Percentiles rank a stretch among this genome's conserved stretches.
phyloP scores from a whole-genome alignment of 805 yeast genomes.

The Cyberlindnera americana region DNA sequence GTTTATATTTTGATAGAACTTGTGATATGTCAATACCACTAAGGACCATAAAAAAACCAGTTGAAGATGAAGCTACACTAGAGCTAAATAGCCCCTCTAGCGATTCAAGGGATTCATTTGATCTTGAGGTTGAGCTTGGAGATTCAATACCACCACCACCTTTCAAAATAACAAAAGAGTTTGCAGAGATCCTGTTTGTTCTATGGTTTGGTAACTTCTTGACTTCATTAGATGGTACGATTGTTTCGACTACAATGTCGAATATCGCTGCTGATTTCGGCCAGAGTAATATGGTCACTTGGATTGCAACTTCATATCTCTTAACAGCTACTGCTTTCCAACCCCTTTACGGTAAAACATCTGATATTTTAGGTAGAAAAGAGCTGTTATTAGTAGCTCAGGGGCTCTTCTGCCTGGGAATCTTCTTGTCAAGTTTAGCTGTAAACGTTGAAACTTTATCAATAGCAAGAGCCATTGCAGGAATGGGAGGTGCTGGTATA shows the following conservation, averaged over 20 bases:
- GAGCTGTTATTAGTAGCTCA: slow-evolving; percentile 42
- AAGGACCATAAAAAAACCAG: background rate
- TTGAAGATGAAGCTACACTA: slow-evolving; percentile 9
- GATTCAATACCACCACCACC: slow-evolving; percentile 1
- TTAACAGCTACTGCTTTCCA: slow-evolving; percentile 71
- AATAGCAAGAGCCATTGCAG: slow-evolving; percentile 51
- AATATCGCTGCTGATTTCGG: slow-evolving; percentile 58
- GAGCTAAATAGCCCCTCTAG: slow-evolving; percentile 2
- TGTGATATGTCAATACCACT: slow-evolving; percentile 9
- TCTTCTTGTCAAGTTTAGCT: slow-evolving; percentile 40
- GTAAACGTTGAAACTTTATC: slow-evolving; percentile 42
- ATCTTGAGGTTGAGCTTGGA: slow-evolving; percentile 3
- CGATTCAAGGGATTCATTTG: slow-evolving; percentile 10
- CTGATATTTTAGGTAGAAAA: slow-evolving; percentile 61
- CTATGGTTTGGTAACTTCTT: slow-evolving; percentile 46
- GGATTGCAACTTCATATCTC: slow-evolving; percentile 74
- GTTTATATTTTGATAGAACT: no score
- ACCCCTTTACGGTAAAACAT: slow-evolving; percentile 66
- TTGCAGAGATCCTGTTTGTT: slow-evolving; percentile 23
- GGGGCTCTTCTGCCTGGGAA: slow-evolving; percentile 42
- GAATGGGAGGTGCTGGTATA: slow-evolving; percentile 58
- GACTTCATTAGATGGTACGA: slow-evolving; percentile 56
- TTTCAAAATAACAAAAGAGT: slow-evolving; percentile 14
- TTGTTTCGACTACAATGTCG: slow-evolving; percentile 55
- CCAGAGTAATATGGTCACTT: slow-evolving; percentile 47